phyloP scores from a whole-genome alignment of 2,329 filamentous ascomycete species.

The Teratosphaeria epicoccoides region DNA sequence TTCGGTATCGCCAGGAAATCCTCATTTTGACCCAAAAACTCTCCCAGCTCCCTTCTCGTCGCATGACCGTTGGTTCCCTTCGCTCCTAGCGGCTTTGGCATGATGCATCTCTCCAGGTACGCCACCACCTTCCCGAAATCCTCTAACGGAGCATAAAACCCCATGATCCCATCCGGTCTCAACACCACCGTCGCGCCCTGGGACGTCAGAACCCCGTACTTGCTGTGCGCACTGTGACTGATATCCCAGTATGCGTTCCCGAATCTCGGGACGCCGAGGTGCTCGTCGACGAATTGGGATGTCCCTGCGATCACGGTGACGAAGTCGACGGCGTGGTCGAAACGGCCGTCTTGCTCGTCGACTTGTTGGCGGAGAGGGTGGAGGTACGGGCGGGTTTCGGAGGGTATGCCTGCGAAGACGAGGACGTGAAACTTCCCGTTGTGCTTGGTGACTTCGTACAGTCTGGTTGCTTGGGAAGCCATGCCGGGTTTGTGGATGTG shows the following conservation, averaged over 20 bases:
- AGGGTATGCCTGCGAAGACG: slow-evolving; percentile 14
- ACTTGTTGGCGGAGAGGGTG: slow-evolving; percentile 2
- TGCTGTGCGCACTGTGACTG: slow-evolving; percentile 21
- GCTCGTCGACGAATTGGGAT: slow-evolving; percentile 25
- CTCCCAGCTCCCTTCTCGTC: slow-evolving; percentile 3
- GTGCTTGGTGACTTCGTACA: slow-evolving; percentile 13
- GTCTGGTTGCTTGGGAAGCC: slow-evolving; percentile 10
- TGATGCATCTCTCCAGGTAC: slow-evolving; percentile 1
- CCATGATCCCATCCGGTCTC: slow-evolving; percentile 24
- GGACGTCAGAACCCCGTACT: slow-evolving; percentile 21
- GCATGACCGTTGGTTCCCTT: not conserved
- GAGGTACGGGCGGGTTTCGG: not conserved
- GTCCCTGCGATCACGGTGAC: slow-evolving; percentile 21
- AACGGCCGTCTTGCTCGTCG: slow-evolving; percentile 1
- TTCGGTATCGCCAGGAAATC: slow-evolving; percentile 4
- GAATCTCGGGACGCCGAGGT: slow-evolving; percentile 25
- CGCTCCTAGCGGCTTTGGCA: not conserved
- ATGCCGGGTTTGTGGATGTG: slow-evolving; percentile 16
- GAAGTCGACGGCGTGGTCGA: slow-evolving; percentile 12
- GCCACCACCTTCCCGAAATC: slow-evolving; percentile 3
- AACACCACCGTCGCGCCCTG: slow-evolving; percentile 24
- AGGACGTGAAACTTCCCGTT: slow-evolving; percentile 16
- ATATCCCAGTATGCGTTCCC: slow-evolving; percentile 29
- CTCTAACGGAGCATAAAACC: slow-evolving; percentile 2
- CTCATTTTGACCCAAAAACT: slow-evolving; percentile 5